Percentiles rank a stretch among this genome's conserved stretches.
These are phyloP conservation scores for Neofusicoccum cordaticola DNA, from an alignment of 2,329 filamentous ascomycete genomes.

Conservation along the genomic window DNA sequence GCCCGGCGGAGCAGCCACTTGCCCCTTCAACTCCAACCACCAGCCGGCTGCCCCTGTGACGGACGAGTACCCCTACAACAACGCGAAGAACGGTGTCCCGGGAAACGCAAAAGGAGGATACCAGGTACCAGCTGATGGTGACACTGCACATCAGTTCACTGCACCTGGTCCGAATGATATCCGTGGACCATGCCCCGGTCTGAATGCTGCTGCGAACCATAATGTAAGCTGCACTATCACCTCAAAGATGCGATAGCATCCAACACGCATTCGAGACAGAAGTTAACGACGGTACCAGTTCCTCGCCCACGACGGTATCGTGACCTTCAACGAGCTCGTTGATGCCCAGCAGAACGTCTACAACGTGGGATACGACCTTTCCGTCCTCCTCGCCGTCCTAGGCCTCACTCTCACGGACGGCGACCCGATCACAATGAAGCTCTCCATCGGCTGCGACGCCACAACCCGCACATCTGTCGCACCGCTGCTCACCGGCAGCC, in stretches of 20 bases:
- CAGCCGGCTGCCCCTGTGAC: constrained; percentile 35
- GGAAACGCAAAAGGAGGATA: constrained; percentile 44
- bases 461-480: constrained; percentile 40
- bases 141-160: constrained; percentile 38
- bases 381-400: constrained; percentile 39
- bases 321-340: constrained; percentile 44
- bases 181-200: constrained; percentile 42
- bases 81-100: constrained; percentile 41
- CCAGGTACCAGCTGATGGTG: constrained; percentile 43
- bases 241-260: background rate
- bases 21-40: constrained; percentile 42
- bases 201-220: constrained; percentile 45
- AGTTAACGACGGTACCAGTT: constrained; percentile 25
- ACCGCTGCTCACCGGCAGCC: constrained; percentile 33
- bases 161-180: constrained; percentile 40
- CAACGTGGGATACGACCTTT: constrained; percentile 44
- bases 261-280: background rate
- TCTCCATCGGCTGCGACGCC: constrained; percentile 47
- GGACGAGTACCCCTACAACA: constrained; percentile 41
- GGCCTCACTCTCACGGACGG: constrained; percentile 41
- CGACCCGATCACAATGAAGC: constrained; percentile 41
- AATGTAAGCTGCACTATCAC: constrained; percentile 17
- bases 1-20: constrained; percentile 28
- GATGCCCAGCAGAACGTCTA: constrained; percentile 47
- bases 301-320: constrained; percentile 43